A percentile compares a stretch with the other conserved stretches of the same genome.
Evolutionary conservation across 768 basidiomycete genomes (phyloP).

Genomic region (Rhizopogon salebrosus): DNA sequence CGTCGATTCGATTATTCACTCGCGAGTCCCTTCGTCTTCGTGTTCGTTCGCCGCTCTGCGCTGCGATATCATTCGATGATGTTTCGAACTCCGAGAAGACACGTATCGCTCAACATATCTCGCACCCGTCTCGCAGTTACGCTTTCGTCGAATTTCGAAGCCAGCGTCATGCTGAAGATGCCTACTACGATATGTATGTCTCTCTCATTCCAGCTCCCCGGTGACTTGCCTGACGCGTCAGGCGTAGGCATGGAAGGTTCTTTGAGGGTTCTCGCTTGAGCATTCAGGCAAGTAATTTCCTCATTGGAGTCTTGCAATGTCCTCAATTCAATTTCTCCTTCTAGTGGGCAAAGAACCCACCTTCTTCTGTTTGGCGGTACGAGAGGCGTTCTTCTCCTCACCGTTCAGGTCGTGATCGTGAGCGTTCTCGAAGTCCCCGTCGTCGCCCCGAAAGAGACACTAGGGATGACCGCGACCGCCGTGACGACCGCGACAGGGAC

Average conservation of each 20-base stretch:
- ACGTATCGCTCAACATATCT: conserved; percentile 56
- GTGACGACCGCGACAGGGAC: conserved; percentile 23
- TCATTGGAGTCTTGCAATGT: background rate
- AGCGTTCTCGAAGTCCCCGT: conserved; percentile 52
- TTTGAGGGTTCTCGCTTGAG: conserved; percentile 74
- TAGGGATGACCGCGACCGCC: conserved; percentile 34
- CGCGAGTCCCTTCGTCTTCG: conserved; percentile 25
- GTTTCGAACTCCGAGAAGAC: conserved; percentile 34
- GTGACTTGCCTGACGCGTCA: conserved; percentile 8
- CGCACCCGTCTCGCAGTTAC: conserved; percentile 56
- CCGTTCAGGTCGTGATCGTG: conserved; percentile 33
- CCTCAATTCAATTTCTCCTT: background rate
- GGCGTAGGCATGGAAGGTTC: conserved; percentile 62
- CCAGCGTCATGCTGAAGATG: conserved; percentile 74
- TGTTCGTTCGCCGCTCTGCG: conserved; percentile 18
- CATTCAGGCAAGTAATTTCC: conserved; percentile 52
- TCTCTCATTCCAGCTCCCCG: background rate
- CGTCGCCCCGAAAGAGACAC: conserved; percentile 32
- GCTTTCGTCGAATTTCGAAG: conserved; percentile 84
- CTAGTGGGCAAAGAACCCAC: conserved; percentile 81
- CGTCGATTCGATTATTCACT: conserved; percentile 25
- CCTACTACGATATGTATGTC: conserved; percentile 78
- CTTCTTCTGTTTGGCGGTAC: conserved; percentile 78
- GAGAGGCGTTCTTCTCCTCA: conserved; percentile 49
- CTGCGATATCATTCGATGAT: conserved; percentile 25